Evolutionary conservation across 768 basidiomycete genomes (phyloP).

Genomic region (Leccinum longicurvipes): DNA sequence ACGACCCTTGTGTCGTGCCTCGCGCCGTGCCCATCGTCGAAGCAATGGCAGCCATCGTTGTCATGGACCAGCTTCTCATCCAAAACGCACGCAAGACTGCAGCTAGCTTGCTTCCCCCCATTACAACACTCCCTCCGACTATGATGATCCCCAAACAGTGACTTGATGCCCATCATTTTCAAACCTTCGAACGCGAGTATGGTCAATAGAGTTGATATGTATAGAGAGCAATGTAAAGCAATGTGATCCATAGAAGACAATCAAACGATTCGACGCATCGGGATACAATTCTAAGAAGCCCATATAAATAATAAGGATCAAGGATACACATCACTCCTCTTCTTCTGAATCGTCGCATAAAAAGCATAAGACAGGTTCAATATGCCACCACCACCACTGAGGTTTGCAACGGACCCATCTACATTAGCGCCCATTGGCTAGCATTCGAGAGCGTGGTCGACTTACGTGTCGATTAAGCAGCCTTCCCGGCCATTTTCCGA

Average conservation of each 20-base stretch:
- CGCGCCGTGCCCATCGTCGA: slow-evolving; percentile 98
- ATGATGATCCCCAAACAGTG: slow-evolving; percentile 67
- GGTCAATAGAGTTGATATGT: neutral
- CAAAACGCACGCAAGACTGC: slow-evolving; percentile 83
- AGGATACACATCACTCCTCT: slow-evolving; percentile 34
- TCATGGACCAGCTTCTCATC: slow-evolving; percentile 90
- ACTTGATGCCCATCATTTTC: neutral
- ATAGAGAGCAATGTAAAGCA: neutral
- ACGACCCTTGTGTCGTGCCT: slow-evolving; percentile 97
- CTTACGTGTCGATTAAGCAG: slow-evolving; percentile 68
- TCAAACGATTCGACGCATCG: slow-evolving; percentile 5
- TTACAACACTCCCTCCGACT: slow-evolving; percentile 87
- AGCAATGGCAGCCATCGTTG: slow-evolving; percentile 92
- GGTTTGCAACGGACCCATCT: neutral
- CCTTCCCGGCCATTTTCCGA: slow-evolving; percentile 67
- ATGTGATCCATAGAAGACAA: slow-evolving; percentile 10
- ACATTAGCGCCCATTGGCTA: neutral
- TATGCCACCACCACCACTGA: slow-evolving; percentile 86
- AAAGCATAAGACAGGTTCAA: slow-evolving; percentile 64
- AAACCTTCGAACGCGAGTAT: slow-evolving; percentile 2
- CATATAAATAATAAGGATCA: neutral
- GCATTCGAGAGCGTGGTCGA: slow-evolving; percentile 5
- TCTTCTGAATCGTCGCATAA: slow-evolving; percentile 51
- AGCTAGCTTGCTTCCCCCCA: slow-evolving; percentile 71
- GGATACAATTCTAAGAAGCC: neutral